Evolutionary conservation across 306 rosid species (phyloP).

Genomic region (Quercus cerris): DNA sequence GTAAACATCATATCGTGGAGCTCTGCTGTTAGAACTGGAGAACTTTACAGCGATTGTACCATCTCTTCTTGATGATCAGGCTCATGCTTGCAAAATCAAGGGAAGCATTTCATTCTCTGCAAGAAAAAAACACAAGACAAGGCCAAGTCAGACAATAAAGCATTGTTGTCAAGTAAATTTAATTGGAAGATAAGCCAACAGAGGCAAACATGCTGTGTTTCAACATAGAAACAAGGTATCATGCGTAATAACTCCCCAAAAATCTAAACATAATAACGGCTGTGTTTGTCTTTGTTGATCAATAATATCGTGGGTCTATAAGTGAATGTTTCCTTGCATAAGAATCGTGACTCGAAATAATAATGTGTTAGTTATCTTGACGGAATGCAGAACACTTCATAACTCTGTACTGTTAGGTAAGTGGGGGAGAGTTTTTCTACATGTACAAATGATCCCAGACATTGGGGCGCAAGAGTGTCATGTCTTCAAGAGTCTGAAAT

Average conservation of each 20-base stretch:
- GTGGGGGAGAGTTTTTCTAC: neutral
- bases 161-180: neutral
- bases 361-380: neutral
- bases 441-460: neutral
- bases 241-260: no score
- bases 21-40: neutral
- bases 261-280: no score
- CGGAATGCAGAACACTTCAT: neutral
- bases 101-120: constrained; percentile 98
- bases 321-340: neutral
- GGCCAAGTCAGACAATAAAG: constrained; percentile 4
- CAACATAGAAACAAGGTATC: neutral
- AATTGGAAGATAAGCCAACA: neutral
- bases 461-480: neutral
- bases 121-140: constrained; percentile 19
- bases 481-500: neutral
- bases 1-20: neutral
- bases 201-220: neutral
- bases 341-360: neutral
- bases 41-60: neutral
- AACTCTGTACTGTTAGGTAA: neutral
- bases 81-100: constrained; percentile 39
- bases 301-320: neutral
- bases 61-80: constrained; percentile 5
- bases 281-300: neutral